Base-by-base conservation (phyloP, 805 yeast species). In the Lipomyces lipofer region DNA sequence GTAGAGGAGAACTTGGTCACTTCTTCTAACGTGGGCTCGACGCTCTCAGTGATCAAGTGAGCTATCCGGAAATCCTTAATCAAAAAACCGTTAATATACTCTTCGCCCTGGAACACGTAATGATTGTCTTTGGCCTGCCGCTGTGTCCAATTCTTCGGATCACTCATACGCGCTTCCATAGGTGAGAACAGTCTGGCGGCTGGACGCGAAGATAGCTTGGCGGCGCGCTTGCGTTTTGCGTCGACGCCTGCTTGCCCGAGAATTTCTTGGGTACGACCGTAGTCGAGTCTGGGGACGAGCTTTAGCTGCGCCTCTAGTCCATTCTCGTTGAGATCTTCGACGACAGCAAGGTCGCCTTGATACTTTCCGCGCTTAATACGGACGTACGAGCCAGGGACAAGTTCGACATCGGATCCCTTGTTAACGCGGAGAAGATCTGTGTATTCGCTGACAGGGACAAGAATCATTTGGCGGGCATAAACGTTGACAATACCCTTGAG, bases 241-340 rank as follows among this genome's bases (percentile, higher is more conserved):
- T 78, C 79, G 30, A 73, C 76, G 5, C 59, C 59, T n/a, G 40
- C 49, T 28, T 50, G 59, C 7, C 48, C 53, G 40, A 56, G 43
- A 19, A 55, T 44, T 25, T 55, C 58, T 2, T 65, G 62, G 5
- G 69, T 58, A 62, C 84, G 82, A 54, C 96, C 96, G 70, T 94
- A 92, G 69, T 92, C 97, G 56, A 94, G 73, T 66, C 99, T 82
- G 33, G 99, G 99, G 30, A 94, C 95, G 60, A 94, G 76, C 67
- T 88, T 88, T 64, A 95, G 82, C 65, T 95, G 80, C n/a, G 89
- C 98, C 69, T 92, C 98, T 63, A 94, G 78, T 49, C 97, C 98
- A 67, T 88, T 92, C 66, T 94, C 98, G 56, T 95, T 86, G 59
- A 94, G 78, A 67, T 91, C 90, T 64, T 90, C 96, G 47, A 94